Percentiles rank a stretch among this genome's conserved stretches.
These are phyloP conservation scores for Nyssa sinensis DNA, from an alignment of 148 eudicot genomes.

Conservation along the genomic window DNA sequence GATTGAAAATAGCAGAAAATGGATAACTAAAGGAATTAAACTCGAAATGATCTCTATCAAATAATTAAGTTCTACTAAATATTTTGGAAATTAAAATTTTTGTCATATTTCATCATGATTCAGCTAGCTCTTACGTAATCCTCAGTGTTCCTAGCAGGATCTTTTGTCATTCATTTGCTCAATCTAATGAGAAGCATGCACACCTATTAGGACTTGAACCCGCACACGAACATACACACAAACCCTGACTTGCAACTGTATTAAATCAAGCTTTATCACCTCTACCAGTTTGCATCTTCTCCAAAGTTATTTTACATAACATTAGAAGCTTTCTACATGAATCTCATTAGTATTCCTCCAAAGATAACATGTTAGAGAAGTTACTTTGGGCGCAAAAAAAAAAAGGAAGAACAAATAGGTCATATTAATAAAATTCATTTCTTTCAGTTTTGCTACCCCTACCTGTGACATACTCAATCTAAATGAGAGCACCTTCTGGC, in stretches of 20 bases:
- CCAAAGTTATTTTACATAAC: not conserved
- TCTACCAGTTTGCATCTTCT: not conserved
- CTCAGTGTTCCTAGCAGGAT: not conserved
- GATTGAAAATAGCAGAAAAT: not conserved
- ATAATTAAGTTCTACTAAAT: not conserved
- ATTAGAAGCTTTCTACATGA: not conserved
- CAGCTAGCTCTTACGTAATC: not conserved
- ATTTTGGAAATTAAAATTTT: not conserved
- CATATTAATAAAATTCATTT: not conserved
- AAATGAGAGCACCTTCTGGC: too few species aligned
- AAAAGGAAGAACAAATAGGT: not conserved
- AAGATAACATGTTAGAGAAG: not conserved
- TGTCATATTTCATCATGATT: not conserved
- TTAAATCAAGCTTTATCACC: not conserved
- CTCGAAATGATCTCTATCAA: not conserved
- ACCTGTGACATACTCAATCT: not conserved
- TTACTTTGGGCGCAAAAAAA: not conserved
- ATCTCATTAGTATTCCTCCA: not conserved
- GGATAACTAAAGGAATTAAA: not conserved
- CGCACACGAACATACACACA: not conserved
- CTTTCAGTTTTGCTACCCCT: not conserved
- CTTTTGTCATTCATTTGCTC: not conserved
- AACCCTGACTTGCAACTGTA: not conserved
- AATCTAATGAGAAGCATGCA: not conserved
- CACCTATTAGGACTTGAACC: not conserved